Evolutionary conservation across 148 eudicot species (phyloP).

Genomic region (Drosera capensis): DNA sequence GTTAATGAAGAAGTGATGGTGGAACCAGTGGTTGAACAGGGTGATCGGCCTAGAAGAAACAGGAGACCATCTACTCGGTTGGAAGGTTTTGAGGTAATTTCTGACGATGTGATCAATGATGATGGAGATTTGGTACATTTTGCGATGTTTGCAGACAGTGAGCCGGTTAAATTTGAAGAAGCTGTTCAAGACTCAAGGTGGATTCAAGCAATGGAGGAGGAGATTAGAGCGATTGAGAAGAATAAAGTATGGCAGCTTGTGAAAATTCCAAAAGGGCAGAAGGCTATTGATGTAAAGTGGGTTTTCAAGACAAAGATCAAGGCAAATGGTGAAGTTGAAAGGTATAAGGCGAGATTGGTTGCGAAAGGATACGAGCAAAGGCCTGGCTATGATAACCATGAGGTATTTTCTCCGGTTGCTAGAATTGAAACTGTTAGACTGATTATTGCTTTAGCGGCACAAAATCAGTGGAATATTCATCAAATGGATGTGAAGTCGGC

Average conservation of each 20-base stretch:
- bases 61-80: neutral
- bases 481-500: constrained; percentile 4
- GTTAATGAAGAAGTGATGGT: neutral
- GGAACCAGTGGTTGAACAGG: neutral
- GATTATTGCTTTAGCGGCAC: neutral
- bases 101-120: neutral
- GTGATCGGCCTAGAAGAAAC: neutral
- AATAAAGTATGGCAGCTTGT: neutral
- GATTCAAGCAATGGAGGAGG: neutral
- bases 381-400: neutral
- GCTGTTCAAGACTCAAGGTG: neutral
- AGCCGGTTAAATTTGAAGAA: neutral
- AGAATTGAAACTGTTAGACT: neutral
- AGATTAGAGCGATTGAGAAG: neutral
- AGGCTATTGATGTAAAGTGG: constrained; percentile 1
- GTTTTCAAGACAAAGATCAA: neutral
- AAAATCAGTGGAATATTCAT: constrained; percentile 2
- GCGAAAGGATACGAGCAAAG: neutral
- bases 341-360: neutral
- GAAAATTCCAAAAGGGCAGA: neutral
- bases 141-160: neutral
- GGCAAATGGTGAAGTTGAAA: neutral
- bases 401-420: constrained; percentile 2
- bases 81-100: neutral
- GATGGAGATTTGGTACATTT: neutral